Conservation (phyloP, 441 rosid species). For the Geranium incanum region DNA sequence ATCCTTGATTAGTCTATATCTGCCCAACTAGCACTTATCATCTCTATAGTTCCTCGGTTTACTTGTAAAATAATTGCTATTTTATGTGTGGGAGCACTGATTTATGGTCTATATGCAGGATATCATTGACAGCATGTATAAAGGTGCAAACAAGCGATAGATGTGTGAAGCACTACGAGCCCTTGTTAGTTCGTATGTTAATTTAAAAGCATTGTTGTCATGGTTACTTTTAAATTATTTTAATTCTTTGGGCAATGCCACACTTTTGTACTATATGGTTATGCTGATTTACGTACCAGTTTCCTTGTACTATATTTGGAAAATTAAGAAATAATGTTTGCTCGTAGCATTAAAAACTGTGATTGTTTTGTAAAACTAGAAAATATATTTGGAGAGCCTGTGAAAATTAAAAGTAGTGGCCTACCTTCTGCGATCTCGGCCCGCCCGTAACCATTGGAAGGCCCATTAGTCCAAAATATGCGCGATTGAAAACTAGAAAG, state of each 20-base stretch:
- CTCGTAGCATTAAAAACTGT: neutral
- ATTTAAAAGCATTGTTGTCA: neutral
- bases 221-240: neutral
- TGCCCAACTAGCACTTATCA: neutral
- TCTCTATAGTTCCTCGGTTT: neutral
- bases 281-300: neutral
- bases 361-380: no score
- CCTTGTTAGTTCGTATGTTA: neutral
- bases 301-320: neutral
- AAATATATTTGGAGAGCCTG: no score
- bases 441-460: no score
- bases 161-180: conserved; percentile 18
- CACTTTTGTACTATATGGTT: conserved; percentile 23
- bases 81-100: neutral
- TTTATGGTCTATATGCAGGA: conserved; percentile 29
- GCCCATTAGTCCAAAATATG: no score
- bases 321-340: neutral
- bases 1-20: neutral
- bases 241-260: neutral
- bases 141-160: conserved; percentile 41
- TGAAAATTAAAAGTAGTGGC: no score
- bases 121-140: conserved; percentile 65
- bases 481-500: no score
- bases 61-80: neutral
- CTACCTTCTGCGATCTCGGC: no score